Evolutionary conservation across 805 yeast species (phyloP).

Genomic region (Peterozyma toletana): DNA sequence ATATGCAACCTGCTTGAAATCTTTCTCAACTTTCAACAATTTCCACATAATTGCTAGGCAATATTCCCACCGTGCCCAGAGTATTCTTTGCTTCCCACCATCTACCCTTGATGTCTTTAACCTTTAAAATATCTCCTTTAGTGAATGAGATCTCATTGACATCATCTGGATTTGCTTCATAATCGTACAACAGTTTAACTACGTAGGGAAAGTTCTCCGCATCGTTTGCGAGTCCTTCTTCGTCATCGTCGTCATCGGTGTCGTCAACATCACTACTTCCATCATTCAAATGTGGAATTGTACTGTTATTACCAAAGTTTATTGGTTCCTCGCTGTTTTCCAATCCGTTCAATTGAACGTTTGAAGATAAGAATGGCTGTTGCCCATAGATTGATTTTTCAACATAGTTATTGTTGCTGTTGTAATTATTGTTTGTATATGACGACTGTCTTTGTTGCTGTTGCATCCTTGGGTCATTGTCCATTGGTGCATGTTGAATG

Average conservation of each 20-base stretch:
- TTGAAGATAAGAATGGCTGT: constrained; percentile 22
- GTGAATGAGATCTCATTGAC: constrained; percentile 86
- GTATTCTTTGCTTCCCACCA: constrained; percentile 98
- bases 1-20: constrained; percentile 3
- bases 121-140: constrained; percentile 87
- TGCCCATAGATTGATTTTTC: constrained; percentile 13
- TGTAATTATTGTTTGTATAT: constrained; percentile 18
- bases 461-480: neutral
- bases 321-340: constrained; percentile 37
- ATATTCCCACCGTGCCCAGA: constrained; percentile 90
- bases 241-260: constrained; percentile 1
- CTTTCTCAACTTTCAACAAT: constrained; percentile 32
- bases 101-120: constrained; percentile 88
- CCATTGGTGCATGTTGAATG: constrained; percentile 1
- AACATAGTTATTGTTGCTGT: constrained; percentile 17
- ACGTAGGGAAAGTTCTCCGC: constrained; percentile 63
- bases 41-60: constrained; percentile 92
- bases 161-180: constrained; percentile 87
- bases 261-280: constrained; percentile 8
- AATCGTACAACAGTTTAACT: constrained; percentile 82
- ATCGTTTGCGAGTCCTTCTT: constrained; percentile 13
- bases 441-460: constrained; percentile 13
- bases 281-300: constrained; percentile 9
- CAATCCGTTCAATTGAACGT: constrained; percentile 53
- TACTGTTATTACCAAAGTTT: constrained; percentile 12